Conservation (phyloP, 2,329 filamentous ascomycete species). For the Sarocladium strictum region DNA sequence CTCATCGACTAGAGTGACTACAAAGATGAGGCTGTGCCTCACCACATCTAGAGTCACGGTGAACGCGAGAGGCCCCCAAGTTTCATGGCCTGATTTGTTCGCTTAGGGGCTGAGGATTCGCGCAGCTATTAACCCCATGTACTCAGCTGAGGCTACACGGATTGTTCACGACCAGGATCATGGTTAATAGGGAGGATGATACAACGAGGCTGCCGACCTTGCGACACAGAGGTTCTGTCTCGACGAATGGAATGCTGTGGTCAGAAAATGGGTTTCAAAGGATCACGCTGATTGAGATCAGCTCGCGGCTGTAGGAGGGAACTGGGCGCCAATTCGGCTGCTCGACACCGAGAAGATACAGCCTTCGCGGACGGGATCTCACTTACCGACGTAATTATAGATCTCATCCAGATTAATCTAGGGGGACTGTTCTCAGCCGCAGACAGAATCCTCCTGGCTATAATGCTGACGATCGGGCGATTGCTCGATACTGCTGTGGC, state of each 20-base stretch:
- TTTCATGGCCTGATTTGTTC: background rate
- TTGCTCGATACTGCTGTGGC: background rate
- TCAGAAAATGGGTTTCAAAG: too few species aligned
- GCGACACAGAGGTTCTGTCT: too few species aligned
- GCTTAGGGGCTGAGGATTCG: background rate
- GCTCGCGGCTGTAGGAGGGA: too few species aligned
- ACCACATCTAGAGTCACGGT: background rate
- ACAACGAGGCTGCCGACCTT: too few species aligned
- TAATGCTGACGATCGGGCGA: background rate
- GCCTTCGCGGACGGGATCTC: background rate
- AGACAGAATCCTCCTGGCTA: background rate
- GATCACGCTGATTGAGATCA: too few species aligned
- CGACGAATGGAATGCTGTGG: too few species aligned
- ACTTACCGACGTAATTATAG: background rate
- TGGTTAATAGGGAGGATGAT: too few species aligned
- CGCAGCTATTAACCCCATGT: too few species aligned
- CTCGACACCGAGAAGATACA: background rate
- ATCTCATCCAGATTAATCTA: background rate
- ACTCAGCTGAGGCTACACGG: background rate
- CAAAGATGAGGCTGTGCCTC: background rate
- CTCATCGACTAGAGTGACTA: background rate
- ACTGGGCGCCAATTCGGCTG: too few species aligned
- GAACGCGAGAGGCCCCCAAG: background rate
- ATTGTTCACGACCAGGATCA: background rate
- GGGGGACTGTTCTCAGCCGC: background rate